Conservation (phyloP, 2,329 filamentous ascomycete species). For the Trichoderma atroviride region DNA sequence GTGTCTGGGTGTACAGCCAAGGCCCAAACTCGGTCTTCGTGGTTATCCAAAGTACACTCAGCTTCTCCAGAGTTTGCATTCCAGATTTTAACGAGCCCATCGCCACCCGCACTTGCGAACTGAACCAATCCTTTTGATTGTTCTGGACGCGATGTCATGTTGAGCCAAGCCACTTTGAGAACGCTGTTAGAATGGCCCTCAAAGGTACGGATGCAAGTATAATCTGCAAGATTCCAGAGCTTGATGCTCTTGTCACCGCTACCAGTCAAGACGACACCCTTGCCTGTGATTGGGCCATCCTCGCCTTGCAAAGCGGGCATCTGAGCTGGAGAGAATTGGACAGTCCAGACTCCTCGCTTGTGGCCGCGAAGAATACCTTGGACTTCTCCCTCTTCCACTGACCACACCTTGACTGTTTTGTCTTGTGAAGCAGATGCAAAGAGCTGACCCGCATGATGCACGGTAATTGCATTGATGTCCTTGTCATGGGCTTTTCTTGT, state of each 20-base stretch:
- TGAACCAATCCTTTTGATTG: constrained; percentile 64
- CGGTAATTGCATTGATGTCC: constrained; percentile 93
- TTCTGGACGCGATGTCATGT: constrained; percentile 52
- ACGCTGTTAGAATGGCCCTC: constrained; percentile 97
- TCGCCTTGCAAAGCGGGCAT: constrained; percentile 74
- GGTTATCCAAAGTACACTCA: constrained; percentile 91
- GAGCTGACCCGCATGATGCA: constrained; percentile 72
- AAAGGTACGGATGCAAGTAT: constrained; percentile 88
- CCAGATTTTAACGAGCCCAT: constrained; percentile 97
- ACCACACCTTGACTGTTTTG: constrained; percentile 96
- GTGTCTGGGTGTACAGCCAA: constrained; percentile 70
- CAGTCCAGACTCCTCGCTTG: constrained; percentile 92
- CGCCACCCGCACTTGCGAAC: constrained; percentile 85
- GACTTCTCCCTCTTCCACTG: constrained; percentile 83
- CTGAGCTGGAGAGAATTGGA: constrained; percentile 81
- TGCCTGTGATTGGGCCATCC: constrained; percentile 70
- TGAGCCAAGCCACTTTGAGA: constrained; percentile 88
- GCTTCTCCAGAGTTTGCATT: constrained; percentile 82
- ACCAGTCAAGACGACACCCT: constrained; percentile 84
- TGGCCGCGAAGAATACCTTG: constrained; percentile 91
- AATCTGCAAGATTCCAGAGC: constrained; percentile 90
- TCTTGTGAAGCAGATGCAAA: constrained; percentile 98
- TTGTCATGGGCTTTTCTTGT: constrained; percentile 98
- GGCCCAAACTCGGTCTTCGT: constrained; percentile 94
- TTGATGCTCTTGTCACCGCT: constrained; percentile 96